Evolutionary conservation across 805 yeast species (phyloP), one percentile per base, ranked within the genome.

Genomic region (Saccharomycopsis fermentans): DNA sequence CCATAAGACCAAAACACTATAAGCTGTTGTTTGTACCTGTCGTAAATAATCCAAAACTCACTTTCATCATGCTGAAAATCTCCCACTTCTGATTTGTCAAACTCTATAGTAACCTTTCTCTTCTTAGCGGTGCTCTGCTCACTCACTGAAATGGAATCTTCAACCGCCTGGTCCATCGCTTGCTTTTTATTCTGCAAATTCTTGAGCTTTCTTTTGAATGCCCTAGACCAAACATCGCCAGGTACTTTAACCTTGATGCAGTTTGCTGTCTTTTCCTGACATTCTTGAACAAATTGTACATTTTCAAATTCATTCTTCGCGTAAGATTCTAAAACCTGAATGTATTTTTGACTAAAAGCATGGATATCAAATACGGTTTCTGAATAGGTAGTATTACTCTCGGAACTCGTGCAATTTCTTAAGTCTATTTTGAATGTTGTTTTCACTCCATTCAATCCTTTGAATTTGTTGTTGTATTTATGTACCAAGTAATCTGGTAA

Each of bases 181-280:
- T 37, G 19, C 32, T 54, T 47, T 21, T 37, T 19, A 24, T 54
- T 34, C 5, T 26, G 39, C 12, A 54, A 27, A 6, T 26, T 52
- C 21, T 55, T 55, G 16, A 50, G 17, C 53, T 54, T 54, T 39
- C 61, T 48, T 54, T 60, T 54, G 32, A 56, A 61, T 21, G 58
- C 32, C 27, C 63, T 47, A 3, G 63, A 61, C 63, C 63, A 61
- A 21, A 61, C 62, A 32, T 59, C 61, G 11, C 60, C 62, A 29
- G 62, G 55, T 6, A 57, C 57, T 16, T 51, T 36, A 17, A 59
- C 32, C 6, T 26, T 35, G 24, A 58, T 43, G 26, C 50, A 50
- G 35, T 37, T 50, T 4, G 24, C 29, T 6, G 27, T 34, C 14
- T 5, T 27, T 9, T 50, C 14, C 16, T 21, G 16, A 6, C 14